Percentiles rank a stretch among this genome's conserved stretches.
Evolutionary conservation across 2,329 filamentous ascomycete genomes (phyloP).

Genomic region (Penicillium sp.): DNA sequence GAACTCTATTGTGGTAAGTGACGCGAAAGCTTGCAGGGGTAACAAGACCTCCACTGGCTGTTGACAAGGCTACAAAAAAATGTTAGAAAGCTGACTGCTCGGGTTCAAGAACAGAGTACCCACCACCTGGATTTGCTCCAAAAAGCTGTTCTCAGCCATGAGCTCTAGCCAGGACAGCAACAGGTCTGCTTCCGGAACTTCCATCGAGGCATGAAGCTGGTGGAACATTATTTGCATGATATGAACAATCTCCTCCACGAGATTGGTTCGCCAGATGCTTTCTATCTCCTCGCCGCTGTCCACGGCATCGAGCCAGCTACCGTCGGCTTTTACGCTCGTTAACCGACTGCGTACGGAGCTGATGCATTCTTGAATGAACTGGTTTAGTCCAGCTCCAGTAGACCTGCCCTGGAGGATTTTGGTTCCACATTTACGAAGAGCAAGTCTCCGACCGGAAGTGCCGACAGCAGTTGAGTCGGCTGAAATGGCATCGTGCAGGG

Average conservation of each 20-base stretch:
- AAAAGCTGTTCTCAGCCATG: conserved; percentile 65
- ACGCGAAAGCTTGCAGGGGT: conserved; percentile 66
- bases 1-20: conserved; percentile 66
- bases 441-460: conserved; percentile 12
- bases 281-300: conserved; percentile 55
- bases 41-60: conserved; percentile 41
- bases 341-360: conserved; percentile 35
- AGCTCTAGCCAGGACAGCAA: conserved; percentile 72
- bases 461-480: conserved; percentile 11
- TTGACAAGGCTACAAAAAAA: conserved; percentile 35
- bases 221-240: conserved; percentile 70
- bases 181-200: conserved; percentile 56
- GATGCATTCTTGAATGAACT: conserved; percentile 35
- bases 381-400: conserved; percentile 23
- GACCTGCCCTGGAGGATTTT: conserved; percentile 32
- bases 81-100: conserved; percentile 13
- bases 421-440: conserved; percentile 29
- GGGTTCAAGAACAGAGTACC: conserved; percentile 30
- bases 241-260: conserved; percentile 68
- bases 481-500: conserved; percentile 26
- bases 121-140: conserved; percentile 61
- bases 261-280: conserved; percentile 59
- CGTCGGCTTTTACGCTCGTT: conserved; percentile 31
- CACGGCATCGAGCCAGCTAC: conserved; percentile 47
- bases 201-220: conserved; percentile 57